These are phyloP conservation scores for Phytophthora citricola DNA, from an alignment of 352 stramenopile genomes.

Conservation along the genomic window DNA sequence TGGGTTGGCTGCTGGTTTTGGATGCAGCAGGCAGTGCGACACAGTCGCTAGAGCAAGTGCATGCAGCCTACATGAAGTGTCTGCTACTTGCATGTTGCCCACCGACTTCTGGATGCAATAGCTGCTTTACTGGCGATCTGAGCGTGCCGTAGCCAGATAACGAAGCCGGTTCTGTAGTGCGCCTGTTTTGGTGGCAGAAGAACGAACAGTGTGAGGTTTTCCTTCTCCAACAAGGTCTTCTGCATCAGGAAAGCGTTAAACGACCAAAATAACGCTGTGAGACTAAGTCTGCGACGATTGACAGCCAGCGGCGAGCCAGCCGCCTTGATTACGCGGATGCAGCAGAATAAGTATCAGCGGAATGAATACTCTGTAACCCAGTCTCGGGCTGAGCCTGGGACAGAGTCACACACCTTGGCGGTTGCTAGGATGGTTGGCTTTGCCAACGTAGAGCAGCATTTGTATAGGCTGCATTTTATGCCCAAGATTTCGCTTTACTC, in stretches of 20 bases:
- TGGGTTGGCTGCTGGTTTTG: conserved; percentile 5
- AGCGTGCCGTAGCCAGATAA: too few species aligned
- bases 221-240: neutral
- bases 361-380: too few species aligned
- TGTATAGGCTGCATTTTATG: too few species aligned
- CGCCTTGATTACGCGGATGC: neutral
- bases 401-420: too few species aligned
- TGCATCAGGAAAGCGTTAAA: neutral
- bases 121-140: neutral
- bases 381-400: too few species aligned
- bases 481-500: too few species aligned
- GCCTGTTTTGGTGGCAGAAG: neutral
- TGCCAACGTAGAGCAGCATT: too few species aligned
- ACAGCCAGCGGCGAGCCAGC: neutral
- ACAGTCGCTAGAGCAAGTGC: neutral
- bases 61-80: too few species aligned
- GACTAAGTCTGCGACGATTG: conserved; percentile 6
- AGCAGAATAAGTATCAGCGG: too few species aligned
- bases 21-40: neutral
- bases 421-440: too few species aligned
- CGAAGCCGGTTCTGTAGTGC: neutral
- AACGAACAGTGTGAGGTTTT: neutral
- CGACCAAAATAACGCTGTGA: neutral
- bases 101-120: neutral
- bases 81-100: neutral